These are phyloP conservation scores for Hagleromyces aurorensis DNA, from an alignment of 805 yeast species.

Conservation along the genomic window DNA sequence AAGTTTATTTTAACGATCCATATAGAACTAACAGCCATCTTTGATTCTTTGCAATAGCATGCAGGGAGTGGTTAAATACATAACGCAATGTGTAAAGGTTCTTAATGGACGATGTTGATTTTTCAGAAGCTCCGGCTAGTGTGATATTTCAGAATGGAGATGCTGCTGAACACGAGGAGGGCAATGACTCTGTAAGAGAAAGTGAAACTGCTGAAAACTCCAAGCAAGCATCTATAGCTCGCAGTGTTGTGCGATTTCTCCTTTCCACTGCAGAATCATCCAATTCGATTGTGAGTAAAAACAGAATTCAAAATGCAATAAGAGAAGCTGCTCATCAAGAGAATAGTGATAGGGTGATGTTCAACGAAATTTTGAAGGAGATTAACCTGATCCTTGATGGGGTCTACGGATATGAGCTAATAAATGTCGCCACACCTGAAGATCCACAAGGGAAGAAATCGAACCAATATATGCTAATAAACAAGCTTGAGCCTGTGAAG, in stretches of 20 bases:
- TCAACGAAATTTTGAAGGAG: conserved; percentile 10
- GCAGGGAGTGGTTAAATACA: no score
- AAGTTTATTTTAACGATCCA: no score
- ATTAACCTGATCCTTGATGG: conserved; percentile 18
- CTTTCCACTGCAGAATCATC: conserved; percentile 20
- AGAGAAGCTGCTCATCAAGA: conserved; percentile 17
- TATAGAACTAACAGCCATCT: no score
- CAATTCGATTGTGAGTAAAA: conserved; percentile 18
- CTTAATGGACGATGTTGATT: no score
- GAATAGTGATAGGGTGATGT: conserved; percentile 10
- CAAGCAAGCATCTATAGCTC: conserved; percentile 12
- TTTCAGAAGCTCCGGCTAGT: not conserved
- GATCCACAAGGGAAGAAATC: conserved; percentile 11
- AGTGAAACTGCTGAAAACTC: conserved; percentile 3
- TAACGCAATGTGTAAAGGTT: no score
- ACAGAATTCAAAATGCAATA: conserved; percentile 14
- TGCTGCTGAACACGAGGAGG: conserved; percentile 1
- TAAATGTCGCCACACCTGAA: conserved; percentile 1
- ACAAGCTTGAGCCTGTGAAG: conserved; percentile 9
- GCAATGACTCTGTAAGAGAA: conserved; percentile 1
- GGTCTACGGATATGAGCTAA: conserved; percentile 23
- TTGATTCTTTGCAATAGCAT: no score
- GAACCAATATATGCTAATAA: conserved; percentile 20
- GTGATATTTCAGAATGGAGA: no score
- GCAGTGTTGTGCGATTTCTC: conserved; percentile 19